Conservation (phyloP, 2,329 filamentous ascomycete genomes). For the Fusarium temperatum region DNA sequence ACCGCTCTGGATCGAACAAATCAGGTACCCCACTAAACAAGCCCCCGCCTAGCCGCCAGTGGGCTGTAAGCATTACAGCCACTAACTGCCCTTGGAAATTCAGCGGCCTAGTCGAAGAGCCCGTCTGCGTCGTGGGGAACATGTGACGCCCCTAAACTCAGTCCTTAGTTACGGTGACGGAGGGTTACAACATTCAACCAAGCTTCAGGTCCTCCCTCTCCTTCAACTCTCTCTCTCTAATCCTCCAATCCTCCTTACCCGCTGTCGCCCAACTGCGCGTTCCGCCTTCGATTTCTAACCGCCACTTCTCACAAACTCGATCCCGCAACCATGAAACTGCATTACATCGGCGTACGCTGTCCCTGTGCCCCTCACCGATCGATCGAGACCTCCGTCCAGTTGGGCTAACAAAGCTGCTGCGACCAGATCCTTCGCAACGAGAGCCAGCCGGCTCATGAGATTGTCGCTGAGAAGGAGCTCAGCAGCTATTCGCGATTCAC, state of each 20-base stretch:
- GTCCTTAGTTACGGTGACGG: slow-evolving; percentile 32
- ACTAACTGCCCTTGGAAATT: slow-evolving; percentile 32
- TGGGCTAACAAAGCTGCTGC: slow-evolving; percentile 37
- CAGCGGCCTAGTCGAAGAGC: slow-evolving; percentile 20
- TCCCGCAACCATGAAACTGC: slow-evolving; percentile 76
- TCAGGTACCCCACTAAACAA: slow-evolving; percentile 23
- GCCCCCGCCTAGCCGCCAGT: slow-evolving; percentile 30
- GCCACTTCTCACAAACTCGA: not conserved
- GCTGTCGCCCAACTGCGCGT: not conserved
- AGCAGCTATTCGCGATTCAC: slow-evolving; percentile 84
- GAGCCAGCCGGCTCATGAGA: slow-evolving; percentile 77
- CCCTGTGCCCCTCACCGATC: slow-evolving; percentile 41
- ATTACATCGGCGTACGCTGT: slow-evolving; percentile 82
- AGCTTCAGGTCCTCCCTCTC: slow-evolving; percentile 5
- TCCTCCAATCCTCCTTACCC: not conserved
- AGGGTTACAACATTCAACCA: slow-evolving; percentile 21
- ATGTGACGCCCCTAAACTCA: slow-evolving; percentile 38
- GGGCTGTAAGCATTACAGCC: not conserved
- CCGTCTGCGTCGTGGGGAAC: slow-evolving; percentile 39
- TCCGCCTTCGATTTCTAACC: not conserved
- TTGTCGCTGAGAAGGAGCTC: slow-evolving; percentile 80
- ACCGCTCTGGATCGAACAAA: slow-evolving; percentile 21
- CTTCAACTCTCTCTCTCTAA: slow-evolving; percentile 19
- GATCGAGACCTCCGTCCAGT: slow-evolving; percentile 24
- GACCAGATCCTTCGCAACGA: slow-evolving; percentile 83